A percentile compares a stretch with the other conserved stretches of the same genome.
Conservation (phyloP, 2,329 filamentous ascomycete species). For the Microcyclospora pomicola region DNA sequence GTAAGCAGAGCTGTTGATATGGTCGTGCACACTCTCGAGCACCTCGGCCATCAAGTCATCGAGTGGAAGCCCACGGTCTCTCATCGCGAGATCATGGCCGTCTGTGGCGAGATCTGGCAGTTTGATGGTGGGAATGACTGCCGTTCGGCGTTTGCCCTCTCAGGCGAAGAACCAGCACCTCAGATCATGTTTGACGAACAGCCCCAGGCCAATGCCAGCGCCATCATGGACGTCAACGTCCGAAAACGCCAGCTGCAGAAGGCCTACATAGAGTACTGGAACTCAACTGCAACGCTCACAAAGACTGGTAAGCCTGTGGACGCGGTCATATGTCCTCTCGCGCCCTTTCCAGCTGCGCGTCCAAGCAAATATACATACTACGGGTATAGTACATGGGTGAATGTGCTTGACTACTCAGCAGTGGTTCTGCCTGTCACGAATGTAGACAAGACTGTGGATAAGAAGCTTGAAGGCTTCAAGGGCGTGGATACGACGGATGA, state of each 20-base stretch:
- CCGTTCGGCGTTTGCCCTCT: slow-evolving; percentile 36
- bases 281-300: slow-evolving; percentile 37
- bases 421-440: slow-evolving; percentile 42
- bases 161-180: slow-evolving; percentile 39
- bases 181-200: slow-evolving; percentile 29
- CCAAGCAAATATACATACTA: slow-evolving; percentile 35
- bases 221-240: slow-evolving; percentile 38
- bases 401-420: slow-evolving; percentile 43
- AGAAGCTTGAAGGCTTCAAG: slow-evolving; percentile 22
- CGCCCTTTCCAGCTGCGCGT: slow-evolving; percentile 37
- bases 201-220: slow-evolving; percentile 27
- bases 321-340: slow-evolving; percentile 37
- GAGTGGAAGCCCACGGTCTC: slow-evolving; percentile 42
- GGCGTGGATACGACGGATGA: slow-evolving; percentile 27
- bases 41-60: slow-evolving; percentile 44
- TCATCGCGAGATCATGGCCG: slow-evolving; percentile 27
- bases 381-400: slow-evolving; percentile 35
- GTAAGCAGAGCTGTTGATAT: slow-evolving; percentile 41
- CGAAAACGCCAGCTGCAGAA: slow-evolving; percentile 42
- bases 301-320: slow-evolving; percentile 38
- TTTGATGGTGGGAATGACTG: slow-evolving; percentile 41
- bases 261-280: slow-evolving; percentile 51
- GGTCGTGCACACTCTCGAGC: slow-evolving; percentile 35
- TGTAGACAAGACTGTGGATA: slow-evolving; percentile 38
- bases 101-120: slow-evolving; percentile 25